Conservation (phyloP, 1,139 yeast species). For the Kazachstania sp. region DNA sequence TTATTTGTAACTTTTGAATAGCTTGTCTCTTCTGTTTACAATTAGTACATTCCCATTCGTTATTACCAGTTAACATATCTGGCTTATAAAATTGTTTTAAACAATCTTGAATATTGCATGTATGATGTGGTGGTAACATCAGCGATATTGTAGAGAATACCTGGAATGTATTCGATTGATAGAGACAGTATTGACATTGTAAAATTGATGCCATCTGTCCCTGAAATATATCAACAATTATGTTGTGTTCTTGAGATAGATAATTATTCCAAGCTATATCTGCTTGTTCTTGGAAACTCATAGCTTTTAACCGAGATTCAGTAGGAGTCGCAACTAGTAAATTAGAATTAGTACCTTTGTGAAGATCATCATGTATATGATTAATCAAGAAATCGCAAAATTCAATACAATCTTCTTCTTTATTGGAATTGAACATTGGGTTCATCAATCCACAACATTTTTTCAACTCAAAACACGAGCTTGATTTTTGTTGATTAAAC, state of each 20-base stretch:
- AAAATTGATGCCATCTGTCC: slow-evolving; percentile 80
- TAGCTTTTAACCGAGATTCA: background rate
- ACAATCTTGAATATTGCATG: slow-evolving; percentile 47
- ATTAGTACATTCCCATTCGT: slow-evolving; percentile 79
- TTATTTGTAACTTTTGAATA: slow-evolving; percentile 55
- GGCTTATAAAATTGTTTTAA: slow-evolving; percentile 54
- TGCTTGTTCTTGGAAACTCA: slow-evolving; percentile 25
- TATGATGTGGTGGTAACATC: slow-evolving; percentile 60
- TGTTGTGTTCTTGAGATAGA: slow-evolving; percentile 50
- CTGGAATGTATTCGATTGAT: slow-evolving; percentile 78
- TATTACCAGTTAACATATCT: slow-evolving; percentile 67
- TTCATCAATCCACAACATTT: slow-evolving; percentile 55
- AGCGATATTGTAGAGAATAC: slow-evolving; percentile 66
- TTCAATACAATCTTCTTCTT: slow-evolving; percentile 92
- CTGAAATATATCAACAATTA: slow-evolving; percentile 74
- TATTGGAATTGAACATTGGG: slow-evolving; percentile 55
- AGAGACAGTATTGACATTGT: slow-evolving; percentile 61
- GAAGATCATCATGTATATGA: slow-evolving; percentile 78
- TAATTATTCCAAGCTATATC: slow-evolving; percentile 91
- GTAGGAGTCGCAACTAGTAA: background rate
- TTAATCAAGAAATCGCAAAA: slow-evolving; percentile 78
- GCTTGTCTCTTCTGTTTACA: slow-evolving; percentile 63
- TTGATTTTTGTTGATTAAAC: background rate
- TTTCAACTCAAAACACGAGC: slow-evolving; percentile 38
- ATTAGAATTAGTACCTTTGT: slow-evolving; percentile 53